Base-by-base conservation (phyloP, 2,329 filamentous ascomycete species). In the Colletotrichum paranaense region DNA sequence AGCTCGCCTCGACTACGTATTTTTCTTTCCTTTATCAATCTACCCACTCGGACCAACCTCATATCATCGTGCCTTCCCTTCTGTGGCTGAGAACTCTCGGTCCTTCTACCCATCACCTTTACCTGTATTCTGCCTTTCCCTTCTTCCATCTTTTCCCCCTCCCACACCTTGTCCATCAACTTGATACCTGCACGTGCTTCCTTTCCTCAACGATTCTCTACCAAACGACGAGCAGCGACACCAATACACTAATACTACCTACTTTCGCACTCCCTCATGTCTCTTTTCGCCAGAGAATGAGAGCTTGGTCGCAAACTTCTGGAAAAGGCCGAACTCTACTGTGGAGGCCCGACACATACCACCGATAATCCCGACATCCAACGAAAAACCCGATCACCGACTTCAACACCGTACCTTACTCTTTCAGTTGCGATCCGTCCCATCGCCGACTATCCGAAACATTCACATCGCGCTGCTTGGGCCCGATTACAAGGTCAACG, bases 321-420 rank as follows among this genome's bases (percentile, higher is more conserved):
- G 67, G 72, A 72, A 74, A 74, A 72, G 68, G 68, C 62, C 68
- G 57, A 63, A 67, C 63, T 68, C 42, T 68, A 59, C 68, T 72
- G n/a, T 72, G 68, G 62, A 64, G 68, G 68, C 62, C 72, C 26
- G 58, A 72, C 68, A 68, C 68, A 42, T 74, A 58, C 53, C 68
- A 72, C 59, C 72, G 72, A 52, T 74, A 64, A 73, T 62, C n/a
- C 42, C 58, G 42, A 58, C 57, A 26, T 30, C 19, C 32, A 22
- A 19, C 52, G 24, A 65, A 22, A 46, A 30, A 19, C 24, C 42
- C 38, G 16, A 63, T 30, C 24, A n/a, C 22, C 30, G n/a, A 9
- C 16, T 56, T 9, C 8, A 42, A 1, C 32, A 5, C 22, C 7
- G 52, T 42, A 19, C 28, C 59, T 24, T 60, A 56, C 16, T 19